Conservation (phyloP, 495 filamentous ascomycete genomes). For the Talaromyces trachyspermus region DNA sequence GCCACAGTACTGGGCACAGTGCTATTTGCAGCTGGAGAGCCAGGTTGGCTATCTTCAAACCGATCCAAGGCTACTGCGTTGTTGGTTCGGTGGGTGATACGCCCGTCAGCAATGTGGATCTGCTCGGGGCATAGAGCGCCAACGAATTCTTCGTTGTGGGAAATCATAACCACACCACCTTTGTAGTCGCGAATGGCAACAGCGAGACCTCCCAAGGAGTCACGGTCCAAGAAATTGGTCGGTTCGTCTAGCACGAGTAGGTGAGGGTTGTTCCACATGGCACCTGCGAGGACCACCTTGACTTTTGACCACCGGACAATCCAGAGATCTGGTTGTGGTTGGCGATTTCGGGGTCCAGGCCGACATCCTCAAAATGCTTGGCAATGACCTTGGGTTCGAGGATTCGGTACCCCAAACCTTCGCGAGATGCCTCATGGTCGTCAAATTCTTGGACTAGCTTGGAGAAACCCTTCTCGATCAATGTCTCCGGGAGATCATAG, state of each 20-base stretch:
- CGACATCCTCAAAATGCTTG: conserved; percentile 96
- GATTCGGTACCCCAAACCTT: conserved; percentile 90
- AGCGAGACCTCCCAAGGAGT: conserved; percentile 89
- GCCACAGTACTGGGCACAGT: conserved; percentile 44
- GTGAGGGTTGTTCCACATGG: conserved; percentile 99
- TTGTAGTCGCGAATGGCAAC: conserved; percentile 97
- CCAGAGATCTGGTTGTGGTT: conserved; percentile 98
- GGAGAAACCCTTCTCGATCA: conserved; percentile 74
- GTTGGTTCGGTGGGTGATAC: conserved; percentile 75
- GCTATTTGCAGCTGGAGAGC: conserved; percentile 47
- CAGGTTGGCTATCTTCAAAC: conserved; percentile 75
- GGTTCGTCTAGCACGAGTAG: conserved; percentile 96
- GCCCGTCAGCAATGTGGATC: conserved; percentile 85
- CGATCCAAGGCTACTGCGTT: conserved; percentile 64
- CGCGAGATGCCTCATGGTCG: conserved; percentile 93
- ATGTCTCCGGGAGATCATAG: conserved; percentile 89
- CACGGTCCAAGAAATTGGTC: conserved; percentile 97
- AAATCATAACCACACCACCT: conserved; percentile 98
- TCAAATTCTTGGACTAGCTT: conserved; percentile 98
- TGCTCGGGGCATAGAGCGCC: conserved; percentile 90
- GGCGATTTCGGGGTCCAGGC: conserved; percentile 93
- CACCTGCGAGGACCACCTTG: conserved; percentile 96
- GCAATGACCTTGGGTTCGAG: conserved; percentile 88
- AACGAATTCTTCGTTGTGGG: conserved; percentile 98
- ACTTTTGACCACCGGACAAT: conserved; percentile 98